These are phyloP conservation scores for Bertia moriformis DNA, from an alignment of 2,329 filamentous ascomycete genomes.

Conservation along the genomic window DNA sequence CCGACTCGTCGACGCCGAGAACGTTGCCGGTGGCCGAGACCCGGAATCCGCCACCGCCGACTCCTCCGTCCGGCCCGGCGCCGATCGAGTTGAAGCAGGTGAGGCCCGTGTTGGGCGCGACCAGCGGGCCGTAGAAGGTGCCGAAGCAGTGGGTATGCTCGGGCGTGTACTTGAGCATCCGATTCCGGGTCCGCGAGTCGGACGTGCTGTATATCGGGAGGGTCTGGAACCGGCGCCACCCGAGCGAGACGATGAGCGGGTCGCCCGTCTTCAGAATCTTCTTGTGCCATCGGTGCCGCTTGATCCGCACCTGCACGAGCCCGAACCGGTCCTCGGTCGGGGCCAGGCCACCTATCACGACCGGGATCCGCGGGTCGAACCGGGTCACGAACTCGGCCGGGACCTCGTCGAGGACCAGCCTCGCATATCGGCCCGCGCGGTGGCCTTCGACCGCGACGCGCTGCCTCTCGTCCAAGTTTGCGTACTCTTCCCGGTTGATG, in stretches of 20 bases:
- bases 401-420: constrained; percentile 76
- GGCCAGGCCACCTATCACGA: constrained; percentile 82
- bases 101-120: constrained; percentile 91
- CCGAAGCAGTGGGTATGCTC: constrained; percentile 99
- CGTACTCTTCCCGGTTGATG: constrained; percentile 91
- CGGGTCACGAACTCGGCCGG: constrained; percentile 76
- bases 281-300: constrained; percentile 97
- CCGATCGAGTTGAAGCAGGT: constrained; percentile 82
- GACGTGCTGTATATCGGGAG: constrained; percentile 92
- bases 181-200: constrained; percentile 81
- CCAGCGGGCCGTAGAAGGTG: constrained; percentile 86
- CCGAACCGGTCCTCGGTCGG: constrained; percentile 92
- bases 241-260: constrained; percentile 88
- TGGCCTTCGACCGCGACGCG: constrained; percentile 80
- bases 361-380: constrained; percentile 69
- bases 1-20: constrained; percentile 82
- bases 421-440: constrained; percentile 82
- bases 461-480: constrained; percentile 70
- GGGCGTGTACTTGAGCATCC: constrained; percentile 97
- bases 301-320: constrained; percentile 88
- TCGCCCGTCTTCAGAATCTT: constrained; percentile 98
- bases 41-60: constrained; percentile 82
- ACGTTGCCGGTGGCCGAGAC: constrained; percentile 91
- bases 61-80: too few relatives aligned
- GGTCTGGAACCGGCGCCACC: constrained; percentile 89